Conservation (phyloP, 163 green algal species). For the Chloromonas sp. region DNA sequence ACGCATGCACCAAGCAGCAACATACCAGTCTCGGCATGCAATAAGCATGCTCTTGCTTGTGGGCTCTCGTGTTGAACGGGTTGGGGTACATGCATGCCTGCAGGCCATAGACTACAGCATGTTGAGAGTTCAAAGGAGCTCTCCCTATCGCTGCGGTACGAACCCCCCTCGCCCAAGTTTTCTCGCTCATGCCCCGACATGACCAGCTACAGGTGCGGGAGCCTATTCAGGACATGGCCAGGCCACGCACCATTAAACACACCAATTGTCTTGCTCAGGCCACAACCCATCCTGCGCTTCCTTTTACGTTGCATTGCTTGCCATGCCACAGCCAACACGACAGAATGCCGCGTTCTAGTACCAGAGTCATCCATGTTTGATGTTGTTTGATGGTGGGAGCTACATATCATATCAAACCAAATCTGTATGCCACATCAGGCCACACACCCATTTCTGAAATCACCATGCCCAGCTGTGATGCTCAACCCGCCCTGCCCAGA, state of each 20-base stretch:
- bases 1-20: neutral
- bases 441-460: too few species aligned
- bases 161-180: slow-evolving; percentile 35
- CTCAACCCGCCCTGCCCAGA: too few species aligned
- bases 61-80: neutral
- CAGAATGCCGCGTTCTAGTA: too few species aligned
- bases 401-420: too few species aligned
- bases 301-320: too few species aligned
- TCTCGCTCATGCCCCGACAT: slow-evolving; percentile 7
- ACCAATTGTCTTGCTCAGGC: neutral
- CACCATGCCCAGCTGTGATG: too few species aligned
- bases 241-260: neutral
- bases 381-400: too few species aligned
- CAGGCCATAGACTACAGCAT: neutral
- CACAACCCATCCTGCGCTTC: too few species aligned
- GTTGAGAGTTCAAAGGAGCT: slow-evolving; percentile 11
- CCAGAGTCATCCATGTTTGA: too few species aligned
- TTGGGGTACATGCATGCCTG: neutral
- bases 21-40: neutral
- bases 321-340: too few species aligned
- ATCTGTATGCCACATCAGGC: too few species aligned
- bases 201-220: slow-evolving; percentile 21
- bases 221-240: neutral
- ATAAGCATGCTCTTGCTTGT: too few species aligned
- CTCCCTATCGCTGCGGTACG: slow-evolving; percentile 29